phyloP scores from a whole-genome alignment of 768 basidiomycete genomes.

The Cubamyces lactineus region DNA sequence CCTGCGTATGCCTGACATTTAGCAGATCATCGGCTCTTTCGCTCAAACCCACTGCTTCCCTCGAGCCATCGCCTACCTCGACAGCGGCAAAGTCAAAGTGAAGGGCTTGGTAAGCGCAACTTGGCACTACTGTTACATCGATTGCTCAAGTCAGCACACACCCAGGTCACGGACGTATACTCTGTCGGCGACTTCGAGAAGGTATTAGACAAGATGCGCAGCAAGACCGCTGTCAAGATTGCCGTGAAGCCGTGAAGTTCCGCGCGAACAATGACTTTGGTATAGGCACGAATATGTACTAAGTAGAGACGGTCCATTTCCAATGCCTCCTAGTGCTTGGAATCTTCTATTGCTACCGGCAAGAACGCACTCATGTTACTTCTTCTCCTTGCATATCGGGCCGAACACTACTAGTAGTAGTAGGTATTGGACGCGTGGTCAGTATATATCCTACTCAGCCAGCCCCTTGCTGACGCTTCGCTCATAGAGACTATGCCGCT shows the following conservation, averaged over 20 bases:
- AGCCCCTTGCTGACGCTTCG: no score
- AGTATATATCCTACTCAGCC: no score
- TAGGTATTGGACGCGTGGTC: no score
- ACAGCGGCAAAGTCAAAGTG: slow-evolving; percentile 80
- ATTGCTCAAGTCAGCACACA: neutral
- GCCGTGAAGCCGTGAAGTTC: slow-evolving; percentile 47
- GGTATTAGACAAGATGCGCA: slow-evolving; percentile 68
- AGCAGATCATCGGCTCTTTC: slow-evolving; percentile 87
- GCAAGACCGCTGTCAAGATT: slow-evolving; percentile 55
- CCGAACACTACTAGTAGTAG: no score
- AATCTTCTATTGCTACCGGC: no score
- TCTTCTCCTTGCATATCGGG: no score
- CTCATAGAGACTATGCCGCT: no score
- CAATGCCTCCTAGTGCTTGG: no score
- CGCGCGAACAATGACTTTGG: neutral
- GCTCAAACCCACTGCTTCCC: slow-evolving; percentile 91
- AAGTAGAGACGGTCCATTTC: no score
- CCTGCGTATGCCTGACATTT: neutral
- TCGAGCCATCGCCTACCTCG: slow-evolving; percentile 86
- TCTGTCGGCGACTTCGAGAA: slow-evolving; percentile 61
- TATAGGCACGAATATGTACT: no score
- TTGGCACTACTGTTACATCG: neutral
- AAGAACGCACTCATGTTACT: no score
- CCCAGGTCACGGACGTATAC: slow-evolving; percentile 59
- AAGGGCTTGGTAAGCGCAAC: slow-evolving; percentile 69